Conservation (phyloP, 129 eudicot genomes). For the Flaveria brownii region DNA sequence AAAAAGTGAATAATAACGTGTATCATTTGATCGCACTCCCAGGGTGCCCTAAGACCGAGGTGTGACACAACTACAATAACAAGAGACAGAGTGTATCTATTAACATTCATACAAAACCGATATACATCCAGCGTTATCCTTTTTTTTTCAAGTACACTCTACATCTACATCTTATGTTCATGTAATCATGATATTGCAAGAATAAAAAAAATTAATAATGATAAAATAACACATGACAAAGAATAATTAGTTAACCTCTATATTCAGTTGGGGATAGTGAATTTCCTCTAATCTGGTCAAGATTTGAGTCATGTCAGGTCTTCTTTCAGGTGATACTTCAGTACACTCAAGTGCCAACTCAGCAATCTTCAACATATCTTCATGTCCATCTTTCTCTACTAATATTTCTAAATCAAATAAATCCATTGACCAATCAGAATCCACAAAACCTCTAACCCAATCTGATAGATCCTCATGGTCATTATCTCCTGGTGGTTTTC, state of each 20-base stretch:
- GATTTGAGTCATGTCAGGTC: constrained; percentile 57
- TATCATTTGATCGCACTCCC: too few species aligned
- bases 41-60: too few species aligned
- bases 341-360: constrained; percentile 72
- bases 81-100: too few species aligned
- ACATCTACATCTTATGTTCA: too few species aligned
- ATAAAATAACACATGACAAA: background rate
- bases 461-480: constrained; percentile 44
- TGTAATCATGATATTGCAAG: too few species aligned
- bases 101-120: too few species aligned
- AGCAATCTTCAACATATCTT: constrained; percentile 69
- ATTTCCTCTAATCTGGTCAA: constrained; percentile 54
- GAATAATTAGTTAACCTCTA: constrained; percentile 19
- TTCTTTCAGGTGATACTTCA: constrained; percentile 46
- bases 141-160: background rate
- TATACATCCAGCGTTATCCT: too few species aligned
- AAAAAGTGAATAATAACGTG: too few species aligned
- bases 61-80: too few species aligned
- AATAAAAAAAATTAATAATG: background rate
- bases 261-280: constrained; percentile 11
- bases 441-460: constrained; percentile 59
- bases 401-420: constrained; percentile 71
- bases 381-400: constrained; percentile 64
- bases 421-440: constrained; percentile 67
- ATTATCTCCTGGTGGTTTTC: constrained; percentile 48